Evolutionary conservation across 305 asterid species (phyloP).

Genomic region (Stenogyne calaminthoides): DNA sequence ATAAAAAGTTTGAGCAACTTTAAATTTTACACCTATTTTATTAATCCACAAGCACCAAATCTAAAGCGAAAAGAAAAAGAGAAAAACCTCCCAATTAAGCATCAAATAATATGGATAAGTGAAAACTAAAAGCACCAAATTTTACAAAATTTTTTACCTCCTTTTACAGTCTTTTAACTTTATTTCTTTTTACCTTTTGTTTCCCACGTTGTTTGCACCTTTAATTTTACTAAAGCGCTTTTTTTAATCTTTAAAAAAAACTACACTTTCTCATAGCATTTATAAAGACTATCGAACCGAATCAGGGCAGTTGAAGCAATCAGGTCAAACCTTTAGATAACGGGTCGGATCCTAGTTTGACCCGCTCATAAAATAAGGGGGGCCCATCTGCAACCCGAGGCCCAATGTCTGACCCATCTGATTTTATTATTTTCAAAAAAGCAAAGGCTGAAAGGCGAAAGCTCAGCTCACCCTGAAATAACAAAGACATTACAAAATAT

Average conservation of each 20-base stretch:
- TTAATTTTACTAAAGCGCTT: constrained; percentile 51
- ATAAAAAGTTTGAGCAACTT: no score
- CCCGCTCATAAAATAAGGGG: constrained; percentile 35
- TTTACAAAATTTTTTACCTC: constrained; percentile 29
- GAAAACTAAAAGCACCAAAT: constrained; percentile 30
- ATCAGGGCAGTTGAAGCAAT: constrained; percentile 40
- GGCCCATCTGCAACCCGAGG: constrained; percentile 40
- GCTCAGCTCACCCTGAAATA: constrained; percentile 20
- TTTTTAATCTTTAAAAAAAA: constrained; percentile 15
- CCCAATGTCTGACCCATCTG: constrained; percentile 51
- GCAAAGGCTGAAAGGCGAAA: constrained; percentile 40
- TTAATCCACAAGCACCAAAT: background rate
- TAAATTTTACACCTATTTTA: no score
- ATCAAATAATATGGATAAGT: constrained; percentile 21
- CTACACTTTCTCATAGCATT: constrained; percentile 7
- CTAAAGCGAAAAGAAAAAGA: background rate
- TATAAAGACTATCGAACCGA: constrained; percentile 9
- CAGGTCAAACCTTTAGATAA: no score
- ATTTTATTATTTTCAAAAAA: constrained; percentile 26
- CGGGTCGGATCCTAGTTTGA: constrained; percentile 36
- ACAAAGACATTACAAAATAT: constrained; percentile 41
- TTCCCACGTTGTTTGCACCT: constrained; percentile 54
- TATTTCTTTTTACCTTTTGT: constrained; percentile 52
- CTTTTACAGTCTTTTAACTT: constrained; percentile 57
- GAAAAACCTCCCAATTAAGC: background rate